phyloP scores from a whole-genome alignment of 106 monocot species.

The Vanilla planifolia region DNA sequence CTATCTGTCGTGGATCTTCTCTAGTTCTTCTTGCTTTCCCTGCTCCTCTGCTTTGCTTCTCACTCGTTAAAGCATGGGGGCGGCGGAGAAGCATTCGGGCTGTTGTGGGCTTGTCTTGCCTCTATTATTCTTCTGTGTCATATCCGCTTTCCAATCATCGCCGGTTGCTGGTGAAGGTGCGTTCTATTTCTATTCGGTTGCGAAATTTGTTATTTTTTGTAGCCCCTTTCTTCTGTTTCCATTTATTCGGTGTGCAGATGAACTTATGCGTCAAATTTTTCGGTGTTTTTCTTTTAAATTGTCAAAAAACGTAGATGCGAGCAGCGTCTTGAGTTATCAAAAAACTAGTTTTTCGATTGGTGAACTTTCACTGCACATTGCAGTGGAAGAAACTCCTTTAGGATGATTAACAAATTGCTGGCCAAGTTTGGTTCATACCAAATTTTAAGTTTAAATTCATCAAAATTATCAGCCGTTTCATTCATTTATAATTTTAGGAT shows the following conservation, averaged over 20 bases:
- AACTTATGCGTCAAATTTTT: too few species aligned
- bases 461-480: too few species aligned
- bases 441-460: too few species aligned
- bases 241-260: too few species aligned
- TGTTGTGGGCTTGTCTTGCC: background rate
- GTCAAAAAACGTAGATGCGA: background rate
- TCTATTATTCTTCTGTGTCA: background rate
- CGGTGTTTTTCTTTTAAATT: background rate
- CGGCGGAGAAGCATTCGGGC: background rate
- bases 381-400: background rate
- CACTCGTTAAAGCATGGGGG: background rate
- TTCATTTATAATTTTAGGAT: too few species aligned
- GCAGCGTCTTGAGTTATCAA: background rate
- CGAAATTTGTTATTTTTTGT: background rate
- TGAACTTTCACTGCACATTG: background rate
- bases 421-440: too few species aligned
- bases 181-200: background rate
- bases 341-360: background rate
- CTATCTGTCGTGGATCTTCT: background rate
- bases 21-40: background rate
- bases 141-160: constrained; percentile 3
- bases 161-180: constrained; percentile 1
- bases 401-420: too few species aligned
- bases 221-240: background rate
- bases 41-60: background rate